These are phyloP conservation scores for Gossypioides kirkii DNA, from an alignment of 345 rosid genomes.

Conservation along the genomic window DNA sequence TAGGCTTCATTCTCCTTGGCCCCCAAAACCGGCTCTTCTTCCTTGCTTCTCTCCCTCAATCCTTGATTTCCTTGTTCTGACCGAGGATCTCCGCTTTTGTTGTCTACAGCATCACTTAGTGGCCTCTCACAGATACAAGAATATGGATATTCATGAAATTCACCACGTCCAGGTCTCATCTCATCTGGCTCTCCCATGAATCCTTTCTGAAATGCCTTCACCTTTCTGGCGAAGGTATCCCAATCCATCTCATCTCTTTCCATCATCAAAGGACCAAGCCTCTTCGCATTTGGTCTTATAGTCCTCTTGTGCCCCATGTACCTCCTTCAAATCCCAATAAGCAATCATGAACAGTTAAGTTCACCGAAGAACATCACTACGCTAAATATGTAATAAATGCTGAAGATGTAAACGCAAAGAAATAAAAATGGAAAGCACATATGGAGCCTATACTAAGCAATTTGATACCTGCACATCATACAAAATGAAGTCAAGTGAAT, in stretches of 20 bases:
- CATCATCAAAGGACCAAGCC: conserved; percentile 73
- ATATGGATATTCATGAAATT: conserved; percentile 82
- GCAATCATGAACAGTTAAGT: conserved; percentile 1
- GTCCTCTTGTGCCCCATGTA: conserved; percentile 95
- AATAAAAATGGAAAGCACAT: neutral
- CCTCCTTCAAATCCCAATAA: conserved; percentile 52
- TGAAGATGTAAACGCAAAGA: neutral
- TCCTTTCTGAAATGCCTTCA: conserved; percentile 83
- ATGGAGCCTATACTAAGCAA: neutral
- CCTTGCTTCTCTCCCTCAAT: conserved; percentile 14
- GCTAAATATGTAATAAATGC: neutral
- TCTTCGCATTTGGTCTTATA: conserved; percentile 88
- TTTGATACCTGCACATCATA: neutral
- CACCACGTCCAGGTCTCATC: conserved; percentile 77
- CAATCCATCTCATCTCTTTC: conserved; percentile 64
- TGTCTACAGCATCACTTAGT: conserved; percentile 26
- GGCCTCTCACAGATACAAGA: conserved; percentile 77
- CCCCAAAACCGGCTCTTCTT: conserved; percentile 18
- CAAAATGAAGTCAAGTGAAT: too few relatives aligned
- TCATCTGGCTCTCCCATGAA: conserved; percentile 99
- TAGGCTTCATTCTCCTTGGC: conserved; percentile 21
- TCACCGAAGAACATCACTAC: neutral
- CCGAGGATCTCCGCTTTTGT: conserved; percentile 13
- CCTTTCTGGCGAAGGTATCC: conserved; percentile 79
- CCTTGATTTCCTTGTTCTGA: conserved; percentile 23